phyloP scores from a whole-genome alignment of 164 flowering plant species.

The Piper longum region DNA sequence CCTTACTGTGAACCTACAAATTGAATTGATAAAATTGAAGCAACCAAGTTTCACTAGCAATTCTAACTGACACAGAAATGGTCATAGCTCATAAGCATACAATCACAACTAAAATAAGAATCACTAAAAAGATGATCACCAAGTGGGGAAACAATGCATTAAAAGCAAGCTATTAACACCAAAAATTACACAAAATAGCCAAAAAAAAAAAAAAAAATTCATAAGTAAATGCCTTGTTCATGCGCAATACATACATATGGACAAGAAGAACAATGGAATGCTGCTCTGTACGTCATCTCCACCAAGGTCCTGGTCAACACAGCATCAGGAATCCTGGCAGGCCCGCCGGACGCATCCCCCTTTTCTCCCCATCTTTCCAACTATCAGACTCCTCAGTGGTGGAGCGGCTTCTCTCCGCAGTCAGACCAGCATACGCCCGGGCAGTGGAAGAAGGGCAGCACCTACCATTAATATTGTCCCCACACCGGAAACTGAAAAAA shows the following conservation, averaged over 20 bases:
- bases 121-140: neutral
- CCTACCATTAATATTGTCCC: neutral
- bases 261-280: neutral
- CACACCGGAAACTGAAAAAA: neutral
- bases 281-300: neutral
- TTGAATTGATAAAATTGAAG: neutral
- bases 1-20: slow-evolving; percentile 67
- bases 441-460: neutral
- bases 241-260: neutral
- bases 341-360: neutral
- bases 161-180: neutral
- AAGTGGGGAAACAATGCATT: neutral
- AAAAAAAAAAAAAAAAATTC: neutral
- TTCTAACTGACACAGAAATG: neutral
- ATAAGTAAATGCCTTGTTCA: neutral
- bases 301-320: neutral
- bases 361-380: neutral
- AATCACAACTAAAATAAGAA: neutral
- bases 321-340: neutral
- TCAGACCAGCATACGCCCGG: neutral
- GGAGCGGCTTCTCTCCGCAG: neutral
- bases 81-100: neutral
- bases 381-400: neutral
- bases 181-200: no score
- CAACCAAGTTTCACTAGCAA: neutral